These are phyloP conservation scores for Xylaria polymorpha DNA, from an alignment of 2,329 filamentous ascomycete genomes.

Conservation along the genomic window DNA sequence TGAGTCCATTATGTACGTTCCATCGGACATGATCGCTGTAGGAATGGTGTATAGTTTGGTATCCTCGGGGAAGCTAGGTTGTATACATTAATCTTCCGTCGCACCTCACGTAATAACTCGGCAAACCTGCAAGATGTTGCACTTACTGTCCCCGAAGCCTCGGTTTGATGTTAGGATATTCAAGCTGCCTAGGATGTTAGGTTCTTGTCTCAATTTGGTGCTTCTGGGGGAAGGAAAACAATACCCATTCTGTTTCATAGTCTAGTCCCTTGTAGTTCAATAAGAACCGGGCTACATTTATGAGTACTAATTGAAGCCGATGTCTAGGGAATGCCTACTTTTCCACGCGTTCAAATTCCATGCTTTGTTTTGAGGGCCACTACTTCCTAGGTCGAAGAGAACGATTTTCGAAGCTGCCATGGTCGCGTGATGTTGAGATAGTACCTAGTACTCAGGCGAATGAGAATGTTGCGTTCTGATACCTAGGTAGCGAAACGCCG, in stretches of 20 bases:
- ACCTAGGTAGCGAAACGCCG: neutral
- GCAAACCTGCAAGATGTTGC: neutral
- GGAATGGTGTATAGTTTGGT: constrained; percentile 47
- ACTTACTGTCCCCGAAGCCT: constrained; percentile 5
- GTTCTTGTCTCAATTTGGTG: neutral
- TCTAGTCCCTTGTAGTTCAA: constrained; percentile 75
- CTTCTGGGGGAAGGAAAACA: neutral
- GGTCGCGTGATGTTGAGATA: neutral
- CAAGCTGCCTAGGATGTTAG: neutral
- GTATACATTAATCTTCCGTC: neutral
- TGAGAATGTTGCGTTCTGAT: neutral
- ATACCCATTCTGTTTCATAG: constrained; percentile 74
- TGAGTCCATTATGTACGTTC: constrained; percentile 72
- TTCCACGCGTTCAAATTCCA: constrained; percentile 72
- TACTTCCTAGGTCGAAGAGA: constrained; percentile 72
- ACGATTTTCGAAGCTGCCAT: constrained; percentile 54
- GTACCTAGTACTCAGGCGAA: neutral
- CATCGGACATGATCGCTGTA: constrained; percentile 57
- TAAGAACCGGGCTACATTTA: constrained; percentile 65
- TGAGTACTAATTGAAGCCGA: neutral
- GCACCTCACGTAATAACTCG: neutral
- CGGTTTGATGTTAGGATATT: constrained; percentile 1
- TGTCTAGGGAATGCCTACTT: neutral
- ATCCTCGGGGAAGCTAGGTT: constrained; percentile 56
- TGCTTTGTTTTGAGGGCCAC: constrained; percentile 52